A percentile compares a stretch with the other conserved stretches of the same genome.
phyloP scores from a whole-genome alignment of 495 filamentous ascomycete species.

The Jackrogersella multiformis region DNA sequence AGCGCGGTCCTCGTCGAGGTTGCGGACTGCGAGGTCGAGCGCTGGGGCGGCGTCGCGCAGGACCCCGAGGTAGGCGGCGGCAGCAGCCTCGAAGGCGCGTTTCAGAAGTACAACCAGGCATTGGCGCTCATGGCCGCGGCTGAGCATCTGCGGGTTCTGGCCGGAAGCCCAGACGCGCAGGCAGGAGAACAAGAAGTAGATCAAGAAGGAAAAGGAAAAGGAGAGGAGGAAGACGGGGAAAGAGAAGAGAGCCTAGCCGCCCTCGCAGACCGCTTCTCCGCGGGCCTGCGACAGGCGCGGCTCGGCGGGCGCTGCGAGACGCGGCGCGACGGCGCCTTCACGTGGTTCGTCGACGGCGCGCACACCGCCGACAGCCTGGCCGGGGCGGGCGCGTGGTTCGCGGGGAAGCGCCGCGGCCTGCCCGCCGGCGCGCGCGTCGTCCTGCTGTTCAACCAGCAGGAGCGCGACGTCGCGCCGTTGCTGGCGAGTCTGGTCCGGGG shows the following conservation, averaged over 20 bases:
- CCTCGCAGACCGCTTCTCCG: slow-evolving; percentile 62
- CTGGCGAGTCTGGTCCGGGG: slow-evolving; percentile 57
- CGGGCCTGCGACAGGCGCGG: slow-evolving; percentile 71
- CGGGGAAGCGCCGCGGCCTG: slow-evolving; percentile 49
- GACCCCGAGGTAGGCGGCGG: slow-evolving; percentile 29
- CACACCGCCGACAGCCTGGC: slow-evolving; percentile 86
- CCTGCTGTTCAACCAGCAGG: slow-evolving; percentile 95
- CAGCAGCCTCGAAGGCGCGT: slow-evolving; percentile 49
- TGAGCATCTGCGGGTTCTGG: slow-evolving; percentile 50
- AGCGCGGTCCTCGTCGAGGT: slow-evolving; percentile 47
- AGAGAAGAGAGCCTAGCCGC: too few relatives aligned
- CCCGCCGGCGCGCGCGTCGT: slow-evolving; percentile 47
- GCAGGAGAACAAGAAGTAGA: slow-evolving; percentile 12
- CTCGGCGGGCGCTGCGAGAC: slow-evolving; percentile 82
- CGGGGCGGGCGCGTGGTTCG: slow-evolving; percentile 78
- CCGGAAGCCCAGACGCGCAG: not conserved
- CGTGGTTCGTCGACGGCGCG: slow-evolving; percentile 90
- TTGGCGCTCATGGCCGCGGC: slow-evolving; percentile 52
- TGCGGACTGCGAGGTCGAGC: slow-evolving; percentile 45
- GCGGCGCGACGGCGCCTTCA: slow-evolving; percentile 61
- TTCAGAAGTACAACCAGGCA: slow-evolving; percentile 58
- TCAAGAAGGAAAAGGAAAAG: too few relatives aligned
- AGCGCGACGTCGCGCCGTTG: slow-evolving; percentile 73
- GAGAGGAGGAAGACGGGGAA: too few relatives aligned
- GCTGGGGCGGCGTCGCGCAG: slow-evolving; percentile 54